These are phyloP conservation scores for Penicillium daleae DNA, from an alignment of 495 filamentous ascomycete genomes.

Conservation along the genomic window DNA sequence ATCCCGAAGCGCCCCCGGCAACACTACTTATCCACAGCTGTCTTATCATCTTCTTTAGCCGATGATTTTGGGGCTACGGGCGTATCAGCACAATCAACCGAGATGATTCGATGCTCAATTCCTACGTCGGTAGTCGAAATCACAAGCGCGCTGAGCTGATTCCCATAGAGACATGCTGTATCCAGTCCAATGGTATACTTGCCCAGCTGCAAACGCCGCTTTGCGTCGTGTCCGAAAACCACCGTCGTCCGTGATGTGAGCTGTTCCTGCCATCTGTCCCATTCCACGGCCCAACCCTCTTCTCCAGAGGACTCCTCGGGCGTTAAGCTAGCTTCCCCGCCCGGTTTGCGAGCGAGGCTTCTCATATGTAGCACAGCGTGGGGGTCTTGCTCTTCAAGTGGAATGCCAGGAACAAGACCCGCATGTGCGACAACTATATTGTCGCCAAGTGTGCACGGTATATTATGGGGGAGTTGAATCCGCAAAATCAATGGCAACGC, in stretches of 20 bases:
- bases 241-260: constrained; percentile 22
- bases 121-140: constrained; percentile 10
- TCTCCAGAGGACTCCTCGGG: constrained; percentile 22
- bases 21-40: background rate
- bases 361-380: constrained; percentile 83
- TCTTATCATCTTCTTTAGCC: background rate
- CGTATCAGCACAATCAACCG: constrained; percentile 29
- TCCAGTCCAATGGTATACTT: constrained; percentile 32
- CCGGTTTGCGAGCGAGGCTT: constrained; percentile 52
- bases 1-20: too few relatives aligned
- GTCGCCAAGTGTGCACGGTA: constrained; percentile 36
- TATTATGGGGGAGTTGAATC: constrained; percentile 48
- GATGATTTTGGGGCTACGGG: constrained; percentile 12
- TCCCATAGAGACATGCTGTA: constrained; percentile 31
- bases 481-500: constrained; percentile 70
- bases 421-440: constrained; percentile 74
- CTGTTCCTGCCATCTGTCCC: constrained; percentile 30
- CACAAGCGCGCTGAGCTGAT: constrained; percentile 29
- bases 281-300: constrained; percentile 29
- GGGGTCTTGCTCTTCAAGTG: constrained; percentile 69
- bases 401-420: constrained; percentile 69
- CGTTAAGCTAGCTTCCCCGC: constrained; percentile 2
- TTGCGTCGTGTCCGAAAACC: constrained; percentile 36
- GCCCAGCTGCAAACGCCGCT: constrained; percentile 28
- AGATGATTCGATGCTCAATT: constrained; percentile 23